Evolutionary conservation across 2,329 filamentous ascomycete species (phyloP), one percentile per base, ranked within the genome.

Genomic region (Dothideomycetidae sp.): DNA sequence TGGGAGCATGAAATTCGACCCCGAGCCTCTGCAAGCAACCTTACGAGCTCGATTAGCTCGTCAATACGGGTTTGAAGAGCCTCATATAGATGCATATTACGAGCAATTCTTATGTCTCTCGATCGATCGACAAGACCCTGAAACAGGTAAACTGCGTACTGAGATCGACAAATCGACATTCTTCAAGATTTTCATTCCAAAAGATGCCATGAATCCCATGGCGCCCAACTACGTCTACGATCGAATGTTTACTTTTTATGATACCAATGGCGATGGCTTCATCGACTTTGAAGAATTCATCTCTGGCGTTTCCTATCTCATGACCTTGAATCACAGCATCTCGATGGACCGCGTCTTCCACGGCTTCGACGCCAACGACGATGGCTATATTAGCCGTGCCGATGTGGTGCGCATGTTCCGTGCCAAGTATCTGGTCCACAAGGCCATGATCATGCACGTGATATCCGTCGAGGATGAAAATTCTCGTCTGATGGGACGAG

Each of bases 21-120:
- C 73, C 13, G 74, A 66, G 31, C 66, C 19, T 17, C 21, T 96
- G n/a, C 73, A 77, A 1, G 69, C 74, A 16, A 56, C 65, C 2
- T 60, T 90, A 26, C 77, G 82, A 37, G 71, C 75, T 37, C 76
- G 75, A 42, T 67, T 77, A 10, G 53, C 56, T 9, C 45, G 52
- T 3, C 52, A 61, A 16, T 59, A 59, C 11, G 56, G 53, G 7
- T 92, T 57, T 49, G 85, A 94, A 52, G 73, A 80, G 17, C 79
- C 84, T 2, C 84, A 93, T 56, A 65, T 98, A 4, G 88, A 96
- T 59, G 88, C 86, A 5, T 73, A 93, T 29, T 96, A 86, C 78
- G 88, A 96, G 52, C 88, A 96, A 53, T 98, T 93, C 71, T 86
- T 82, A 4, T 94, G 86, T 55, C 78, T 94, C 59, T 88, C 88